A percentile compares a stretch with the other conserved stretches of the same genome.
phyloP scores from a whole-genome alignment of 352 stramenopile species.

The Pythium periplocum region DNA sequence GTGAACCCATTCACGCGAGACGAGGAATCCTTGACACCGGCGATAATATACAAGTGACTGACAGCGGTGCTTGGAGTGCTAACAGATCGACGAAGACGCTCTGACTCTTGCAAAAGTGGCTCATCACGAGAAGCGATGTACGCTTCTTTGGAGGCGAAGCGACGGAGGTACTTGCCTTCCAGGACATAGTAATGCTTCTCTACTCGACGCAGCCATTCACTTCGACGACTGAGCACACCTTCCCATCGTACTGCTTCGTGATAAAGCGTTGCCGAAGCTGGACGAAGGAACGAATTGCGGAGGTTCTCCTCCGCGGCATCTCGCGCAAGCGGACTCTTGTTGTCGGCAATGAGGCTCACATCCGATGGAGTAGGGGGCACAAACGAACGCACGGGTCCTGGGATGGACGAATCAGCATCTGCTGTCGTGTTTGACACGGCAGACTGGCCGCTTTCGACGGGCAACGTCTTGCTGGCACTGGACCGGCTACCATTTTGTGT shows the following conservation, averaged over 20 bases:
- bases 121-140: conserved; percentile 77
- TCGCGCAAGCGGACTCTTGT: neutral
- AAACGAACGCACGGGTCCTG: neutral
- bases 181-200: conserved; percentile 87
- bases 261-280: conserved; percentile 63
- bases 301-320: conserved; percentile 7
- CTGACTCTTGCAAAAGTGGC: conserved; percentile 46
- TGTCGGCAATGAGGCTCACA: neutral
- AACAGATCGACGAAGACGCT: conserved; percentile 34
- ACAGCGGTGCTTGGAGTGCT: conserved; percentile 33
- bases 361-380: neutral
- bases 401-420: too few relatives aligned
- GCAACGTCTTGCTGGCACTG: neutral
- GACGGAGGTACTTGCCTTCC: conserved; percentile 77
- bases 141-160: conserved; percentile 80
- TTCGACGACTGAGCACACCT: conserved; percentile 70
- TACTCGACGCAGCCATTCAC: conserved; percentile 75
- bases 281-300: conserved; percentile 25
- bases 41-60: conserved; percentile 75
- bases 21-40: conserved; percentile 81
- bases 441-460: neutral
- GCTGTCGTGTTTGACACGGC: neutral
- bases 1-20: conserved; percentile 77
- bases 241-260: conserved; percentile 84
- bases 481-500: neutral